Evolutionary conservation across 371 early-diverging fungal genomes (phyloP).

Genomic region (Mucor racemosus): DNA sequence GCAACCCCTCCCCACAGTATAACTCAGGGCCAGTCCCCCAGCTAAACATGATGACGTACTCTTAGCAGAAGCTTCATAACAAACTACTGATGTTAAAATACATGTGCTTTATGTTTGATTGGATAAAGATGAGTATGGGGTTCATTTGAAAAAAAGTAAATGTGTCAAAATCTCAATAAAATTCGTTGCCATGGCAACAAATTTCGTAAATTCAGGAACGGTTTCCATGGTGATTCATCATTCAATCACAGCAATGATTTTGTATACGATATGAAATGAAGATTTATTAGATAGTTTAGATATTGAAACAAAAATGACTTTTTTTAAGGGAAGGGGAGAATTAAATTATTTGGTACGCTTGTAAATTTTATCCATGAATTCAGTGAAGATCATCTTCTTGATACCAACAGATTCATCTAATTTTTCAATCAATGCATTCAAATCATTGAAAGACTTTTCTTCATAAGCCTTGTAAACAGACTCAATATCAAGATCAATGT

Average conservation of each 20-base stretch:
- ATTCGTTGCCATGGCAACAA: neutral
- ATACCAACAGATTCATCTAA: constrained; percentile 73
- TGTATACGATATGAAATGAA: neutral
- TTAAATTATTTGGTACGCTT: constrained; percentile 82
- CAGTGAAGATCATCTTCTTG: constrained; percentile 82
- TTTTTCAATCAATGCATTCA: constrained; percentile 75
- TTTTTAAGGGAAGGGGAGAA: neutral
- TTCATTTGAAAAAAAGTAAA: neutral
- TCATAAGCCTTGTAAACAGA: constrained; percentile 83
- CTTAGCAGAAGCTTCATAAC: neutral
- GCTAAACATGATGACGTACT: constrained; percentile 5
- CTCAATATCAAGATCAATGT: constrained; percentile 79
- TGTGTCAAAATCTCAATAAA: neutral
- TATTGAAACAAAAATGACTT: neutral
- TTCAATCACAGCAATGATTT: neutral
- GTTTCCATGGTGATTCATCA: neutral
- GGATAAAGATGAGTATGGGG: neutral
- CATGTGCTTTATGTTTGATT: neutral
- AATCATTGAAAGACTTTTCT: constrained; percentile 74
- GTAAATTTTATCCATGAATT: constrained; percentile 93
- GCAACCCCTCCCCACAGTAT: constrained; percentile 11
- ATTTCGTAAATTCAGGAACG: neutral
- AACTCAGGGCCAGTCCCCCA: constrained; percentile 11
- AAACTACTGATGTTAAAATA: neutral
- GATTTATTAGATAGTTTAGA: neutral